phyloP scores from a whole-genome alignment of 305 asterid species.

The Fraxinus dipetala region DNA sequence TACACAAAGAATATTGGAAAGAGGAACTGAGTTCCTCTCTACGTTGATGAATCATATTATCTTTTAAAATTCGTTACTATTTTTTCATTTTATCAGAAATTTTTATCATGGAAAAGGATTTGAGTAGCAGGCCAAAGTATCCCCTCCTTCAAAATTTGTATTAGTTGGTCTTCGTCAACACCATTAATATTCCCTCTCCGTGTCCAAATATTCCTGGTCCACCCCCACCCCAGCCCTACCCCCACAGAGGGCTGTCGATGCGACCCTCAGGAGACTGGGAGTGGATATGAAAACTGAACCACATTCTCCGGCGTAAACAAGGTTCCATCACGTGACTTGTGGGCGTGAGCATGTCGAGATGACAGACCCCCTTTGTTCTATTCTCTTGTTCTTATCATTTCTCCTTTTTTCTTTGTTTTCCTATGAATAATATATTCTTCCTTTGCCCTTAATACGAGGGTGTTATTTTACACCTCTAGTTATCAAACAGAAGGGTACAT shows the following conservation, averaged over 20 bases:
- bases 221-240: background rate
- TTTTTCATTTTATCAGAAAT: background rate
- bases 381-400: slow-evolving; percentile 16
- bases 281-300: slow-evolving; percentile 27
- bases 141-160: background rate
- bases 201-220: slow-evolving; percentile 55
- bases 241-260: slow-evolving; percentile 13
- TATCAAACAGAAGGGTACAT: background rate
- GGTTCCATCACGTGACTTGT: slow-evolving; percentile 38
- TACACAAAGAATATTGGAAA: slow-evolving; percentile 19
- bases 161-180: slow-evolving; percentile 19
- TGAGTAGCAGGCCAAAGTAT: slow-evolving; percentile 20
- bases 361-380: slow-evolving; percentile 23
- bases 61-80: background rate
- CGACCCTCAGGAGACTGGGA: slow-evolving; percentile 25
- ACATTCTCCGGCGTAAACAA: slow-evolving; percentile 53
- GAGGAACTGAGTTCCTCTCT: background rate
- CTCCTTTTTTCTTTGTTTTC: background rate
- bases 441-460: background rate
- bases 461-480: background rate
- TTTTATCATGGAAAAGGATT: slow-evolving; percentile 9
- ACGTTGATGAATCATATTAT: background rate
- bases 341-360: slow-evolving; percentile 34
- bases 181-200: slow-evolving; percentile 70
- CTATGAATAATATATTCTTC: background rate